Evolutionary conservation across 2,329 filamentous ascomycete genomes (phyloP), one percentile per base, ranked within the genome.

Genomic region (Pseudogymnoascus sp.): DNA sequence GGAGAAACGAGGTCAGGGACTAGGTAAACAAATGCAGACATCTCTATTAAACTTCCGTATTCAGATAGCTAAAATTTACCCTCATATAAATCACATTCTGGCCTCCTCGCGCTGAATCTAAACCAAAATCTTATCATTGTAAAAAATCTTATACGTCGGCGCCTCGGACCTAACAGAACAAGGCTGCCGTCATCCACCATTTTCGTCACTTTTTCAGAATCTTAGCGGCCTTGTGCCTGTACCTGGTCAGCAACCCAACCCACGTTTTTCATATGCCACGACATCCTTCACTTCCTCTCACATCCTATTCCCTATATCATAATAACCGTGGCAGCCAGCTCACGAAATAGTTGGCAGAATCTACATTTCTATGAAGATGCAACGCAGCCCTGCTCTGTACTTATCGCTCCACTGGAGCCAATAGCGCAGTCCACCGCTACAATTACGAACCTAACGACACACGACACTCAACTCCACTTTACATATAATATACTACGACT

Each of bases 311-410:
- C 28, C 28, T 55, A 55, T 55, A 55, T 14, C 25, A 55, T 33
- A 33, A 55, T 33, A 55, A 55, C 28, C 28, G 49, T 55, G 49
- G 49, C 45, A 18, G 45, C 25, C 49, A 55, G 49, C 28, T 55
- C 28, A 14, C n/a, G 28, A 9, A 33, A 55, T 55, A 33, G 3
- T 55, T 18, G n/a, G 16, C 9, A 12, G 49, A 18, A 21, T 55
- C n/a, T 55, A 9, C 28, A 33, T 33, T 55, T 21, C 45, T 69
- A 69, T 72, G 70, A 79, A 73, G 70, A 86, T 86, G 84, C 80
- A 78, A 83, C 78, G 80, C 82, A 82, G 79, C 75, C 71, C 67
- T 69, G 74, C 81, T 83, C 83, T 81, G 79, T 81, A 70, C 71
- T 70, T 67, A 67, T 69, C 71, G 69, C 75, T 80, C 81, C 76